Conservation (phyloP, 169 alveolate genomes). For the Cryptosporidium ubiquitum region DNA sequence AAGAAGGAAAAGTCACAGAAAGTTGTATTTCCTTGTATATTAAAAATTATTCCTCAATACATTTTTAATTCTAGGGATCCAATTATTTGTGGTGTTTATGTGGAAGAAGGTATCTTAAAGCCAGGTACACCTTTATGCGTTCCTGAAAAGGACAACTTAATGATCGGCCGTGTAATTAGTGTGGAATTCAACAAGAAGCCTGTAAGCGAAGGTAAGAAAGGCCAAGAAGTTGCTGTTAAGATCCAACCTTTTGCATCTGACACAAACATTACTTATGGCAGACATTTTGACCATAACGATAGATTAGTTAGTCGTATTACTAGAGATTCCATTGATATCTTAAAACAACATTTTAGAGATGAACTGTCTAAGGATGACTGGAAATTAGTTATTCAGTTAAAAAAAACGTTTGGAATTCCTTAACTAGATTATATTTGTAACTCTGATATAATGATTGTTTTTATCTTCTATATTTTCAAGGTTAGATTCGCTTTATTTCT, state of each 20-base stretch:
- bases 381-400: constrained; percentile 90
- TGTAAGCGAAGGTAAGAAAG: constrained; percentile 91
- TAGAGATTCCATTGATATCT: constrained; percentile 93
- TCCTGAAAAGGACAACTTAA: constrained; percentile 89
- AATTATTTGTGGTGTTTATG: constrained; percentile 94
- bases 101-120: constrained; percentile 92
- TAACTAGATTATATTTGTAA: constrained; percentile 21
- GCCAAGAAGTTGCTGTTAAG: constrained; percentile 90
- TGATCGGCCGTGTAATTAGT: constrained; percentile 95
- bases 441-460: background rate
- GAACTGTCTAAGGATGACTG: constrained; percentile 95
- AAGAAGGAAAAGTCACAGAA: constrained; percentile 81
- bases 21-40: constrained; percentile 96
- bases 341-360: constrained; percentile 94
- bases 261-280: constrained; percentile 92
- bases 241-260: constrained; percentile 84
- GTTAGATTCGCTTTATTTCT: background rate
- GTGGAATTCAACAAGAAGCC: constrained; percentile 94
- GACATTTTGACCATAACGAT: constrained; percentile 93
- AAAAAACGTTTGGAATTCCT: constrained; percentile 84
- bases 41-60: constrained; percentile 92
- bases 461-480: background rate
- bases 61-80: constrained; percentile 97
- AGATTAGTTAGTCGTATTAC: constrained; percentile 89
- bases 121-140: constrained; percentile 95